Base-by-base conservation (phyloP, 441 rosid genomes). In the Adansonia madagascariensis region DNA sequence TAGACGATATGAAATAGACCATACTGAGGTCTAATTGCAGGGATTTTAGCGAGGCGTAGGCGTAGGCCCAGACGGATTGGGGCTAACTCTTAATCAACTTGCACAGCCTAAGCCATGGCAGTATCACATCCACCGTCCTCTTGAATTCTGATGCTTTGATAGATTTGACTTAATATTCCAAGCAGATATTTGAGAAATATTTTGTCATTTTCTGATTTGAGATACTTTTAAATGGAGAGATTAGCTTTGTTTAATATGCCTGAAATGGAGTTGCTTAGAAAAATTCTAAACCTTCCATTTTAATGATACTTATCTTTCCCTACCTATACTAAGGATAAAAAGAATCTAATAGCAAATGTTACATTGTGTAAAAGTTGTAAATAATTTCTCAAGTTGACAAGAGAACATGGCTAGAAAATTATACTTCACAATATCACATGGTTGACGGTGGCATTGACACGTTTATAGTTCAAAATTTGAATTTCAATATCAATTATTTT, bases 71-170 rank as follows among this genome's bases (percentile, higher is more conserved):
- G 79, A 24, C 79, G 79, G 85, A 66, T 41, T 70, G 81, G 84
- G 89, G 77, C 88, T 73, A 84, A 27, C 31, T 22, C 56, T 77
- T 64, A 66, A 31, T 73, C 95, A 85, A 88, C 88, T 91, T 88
- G 92, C 85, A 79, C 31, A 27, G 64, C 71, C 67, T 75, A 78
- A 78, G 74, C 77, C 78, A 59, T 79, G 79, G 79, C 62, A 27
- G 31, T 68, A 66, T 82, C 78, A 78, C 43, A 65, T 27, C 59
- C 73, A 70, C 84, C 74, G 27, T 61, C 76, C 77, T 82, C 72
- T 66, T 27, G 78, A 73, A 82, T 85, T 83, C 74, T 55, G 81
- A 83, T 83, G 69, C 87, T 76, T 75, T 39, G 43, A 17, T 22
- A 52, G 47, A 60, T 82, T 80, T 75, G 61, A 80, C 77, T 71